Evolutionary conservation across 2,329 filamentous ascomycete species (phyloP).

Genomic region (Fusarium sp.): DNA sequence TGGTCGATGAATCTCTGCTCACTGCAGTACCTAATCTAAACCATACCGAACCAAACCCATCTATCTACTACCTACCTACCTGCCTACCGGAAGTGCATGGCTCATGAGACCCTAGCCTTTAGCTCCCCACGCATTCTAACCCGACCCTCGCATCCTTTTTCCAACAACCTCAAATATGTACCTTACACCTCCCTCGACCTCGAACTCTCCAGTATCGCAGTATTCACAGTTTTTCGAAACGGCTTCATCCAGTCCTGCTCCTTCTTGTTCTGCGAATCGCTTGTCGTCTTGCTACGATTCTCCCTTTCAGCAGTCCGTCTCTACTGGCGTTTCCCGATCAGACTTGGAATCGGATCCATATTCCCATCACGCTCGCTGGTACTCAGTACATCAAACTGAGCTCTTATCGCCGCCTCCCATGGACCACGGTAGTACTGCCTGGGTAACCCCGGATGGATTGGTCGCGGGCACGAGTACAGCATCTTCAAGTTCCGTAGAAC

Average conservation of each 20-base stretch:
- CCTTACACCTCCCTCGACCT: slow-evolving; percentile 61
- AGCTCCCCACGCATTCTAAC: slow-evolving; percentile 41
- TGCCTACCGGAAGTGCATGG: slow-evolving; percentile 37
- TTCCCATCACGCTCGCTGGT: slow-evolving; percentile 53
- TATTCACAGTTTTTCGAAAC: slow-evolving; percentile 40
- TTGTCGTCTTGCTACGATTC: slow-evolving; percentile 59
- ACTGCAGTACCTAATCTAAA: slow-evolving; percentile 31
- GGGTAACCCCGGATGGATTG: slow-evolving; percentile 55
- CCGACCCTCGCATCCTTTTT: slow-evolving; percentile 40
- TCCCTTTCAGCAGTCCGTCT: slow-evolving; percentile 54
- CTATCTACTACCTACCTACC: slow-evolving; percentile 21
- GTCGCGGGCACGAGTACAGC: slow-evolving; percentile 48
- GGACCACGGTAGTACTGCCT: slow-evolving; percentile 54
- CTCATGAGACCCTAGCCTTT: slow-evolving; percentile 42
- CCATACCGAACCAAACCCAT: neutral
- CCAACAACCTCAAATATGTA: slow-evolving; percentile 56
- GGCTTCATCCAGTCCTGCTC: slow-evolving; percentile 49
- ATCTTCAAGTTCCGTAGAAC: slow-evolving; percentile 55
- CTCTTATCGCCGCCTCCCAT: slow-evolving; percentile 50
- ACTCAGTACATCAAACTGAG: slow-evolving; percentile 28
- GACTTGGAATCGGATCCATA: slow-evolving; percentile 54
- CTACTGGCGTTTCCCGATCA: slow-evolving; percentile 57
- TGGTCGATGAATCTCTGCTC: slow-evolving; percentile 41
- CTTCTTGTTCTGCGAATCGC: slow-evolving; percentile 45
- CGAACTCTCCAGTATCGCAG: slow-evolving; percentile 54